phyloP scores from a whole-genome alignment of 768 basidiomycete species.

The Sarcomyxa edulis region DNA sequence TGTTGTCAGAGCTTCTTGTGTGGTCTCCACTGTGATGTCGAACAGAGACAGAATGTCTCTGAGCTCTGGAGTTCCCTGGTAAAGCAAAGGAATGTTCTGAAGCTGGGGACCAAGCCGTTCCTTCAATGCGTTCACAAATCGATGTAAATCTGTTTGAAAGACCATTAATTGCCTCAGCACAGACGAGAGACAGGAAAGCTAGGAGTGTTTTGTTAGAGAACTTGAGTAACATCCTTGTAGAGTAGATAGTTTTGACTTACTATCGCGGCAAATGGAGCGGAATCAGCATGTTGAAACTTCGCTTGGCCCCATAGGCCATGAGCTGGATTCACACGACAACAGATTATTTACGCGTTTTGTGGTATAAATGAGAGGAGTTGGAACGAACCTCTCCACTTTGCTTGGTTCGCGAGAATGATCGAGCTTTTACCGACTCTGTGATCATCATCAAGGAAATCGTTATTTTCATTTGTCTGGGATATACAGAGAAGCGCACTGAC shows the following conservation, averaged over 20 bases:
- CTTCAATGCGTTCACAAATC: conserved; percentile 55
- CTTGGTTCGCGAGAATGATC: conserved; percentile 62
- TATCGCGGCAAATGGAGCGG: conserved; percentile 65
- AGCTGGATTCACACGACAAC: conserved; percentile 23
- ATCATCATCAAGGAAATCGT: conserved; percentile 2
- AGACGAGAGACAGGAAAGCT: conserved; percentile 66
- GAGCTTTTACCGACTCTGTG: conserved; percentile 70
- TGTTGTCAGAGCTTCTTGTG: conserved; percentile 51
- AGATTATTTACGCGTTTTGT: too few relatives aligned
- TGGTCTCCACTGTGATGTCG: conserved; percentile 43
- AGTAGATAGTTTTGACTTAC: conserved; percentile 24
- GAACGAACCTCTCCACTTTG: conserved; percentile 59
- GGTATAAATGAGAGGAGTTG: not conserved
- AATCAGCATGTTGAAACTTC: conserved; percentile 61
- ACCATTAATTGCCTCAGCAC: conserved; percentile 72
- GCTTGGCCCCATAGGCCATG: conserved; percentile 77
- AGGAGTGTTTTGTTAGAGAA: conserved; percentile 3
- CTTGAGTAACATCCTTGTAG: not conserved
- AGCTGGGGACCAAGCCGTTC: conserved; percentile 65
- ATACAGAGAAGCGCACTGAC: conserved; percentile 28
- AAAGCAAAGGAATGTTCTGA: conserved; percentile 63
- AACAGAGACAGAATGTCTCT: conserved; percentile 55
- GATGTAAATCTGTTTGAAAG: conserved; percentile 63
- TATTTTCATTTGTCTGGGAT: too few relatives aligned
- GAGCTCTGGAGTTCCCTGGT: conserved; percentile 67